phyloP scores from a whole-genome alignment of 257 asterid genomes.

The Capsicum baccatum region DNA sequence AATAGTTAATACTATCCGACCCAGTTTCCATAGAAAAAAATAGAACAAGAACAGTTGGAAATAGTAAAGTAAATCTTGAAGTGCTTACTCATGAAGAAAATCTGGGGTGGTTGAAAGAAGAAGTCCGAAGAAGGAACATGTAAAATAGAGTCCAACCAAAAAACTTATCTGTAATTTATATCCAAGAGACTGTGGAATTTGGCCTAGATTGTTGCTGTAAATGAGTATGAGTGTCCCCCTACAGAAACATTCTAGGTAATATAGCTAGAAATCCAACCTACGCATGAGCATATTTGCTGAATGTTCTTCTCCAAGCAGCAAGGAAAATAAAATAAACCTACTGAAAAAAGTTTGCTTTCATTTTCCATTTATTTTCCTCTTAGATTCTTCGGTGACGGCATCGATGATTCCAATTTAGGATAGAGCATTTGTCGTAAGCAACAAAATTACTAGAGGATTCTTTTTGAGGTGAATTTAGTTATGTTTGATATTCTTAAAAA shows the following conservation, averaged over 20 bases:
- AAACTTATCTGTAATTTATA: slow-evolving; percentile 43
- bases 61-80: not conserved
- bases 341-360: not conserved
- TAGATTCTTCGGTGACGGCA: slow-evolving; percentile 53
- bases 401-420: slow-evolving; percentile 11
- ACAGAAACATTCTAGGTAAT: slow-evolving; percentile 57
- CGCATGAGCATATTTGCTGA: slow-evolving; percentile 46
- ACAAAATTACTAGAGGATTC: slow-evolving; percentile 2
- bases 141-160: slow-evolving; percentile 62
- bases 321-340: too few species aligned
- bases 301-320: not conserved
- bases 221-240: slow-evolving; percentile 69
- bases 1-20: too few species aligned
- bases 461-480: not conserved
- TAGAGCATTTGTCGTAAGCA: slow-evolving; percentile 24
- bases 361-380: not conserved
- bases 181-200: slow-evolving; percentile 65
- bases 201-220: slow-evolving; percentile 71
- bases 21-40: too few species aligned
- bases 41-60: too few species aligned
- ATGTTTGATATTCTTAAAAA: not conserved
- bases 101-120: slow-evolving; percentile 50
- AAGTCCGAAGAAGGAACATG: slow-evolving; percentile 73
- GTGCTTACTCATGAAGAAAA: slow-evolving; percentile 38
- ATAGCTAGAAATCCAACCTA: slow-evolving; percentile 67